Base-by-base conservation (phyloP, 2,329 filamentous ascomycete species). In the Boeremia lycopersici region DNA sequence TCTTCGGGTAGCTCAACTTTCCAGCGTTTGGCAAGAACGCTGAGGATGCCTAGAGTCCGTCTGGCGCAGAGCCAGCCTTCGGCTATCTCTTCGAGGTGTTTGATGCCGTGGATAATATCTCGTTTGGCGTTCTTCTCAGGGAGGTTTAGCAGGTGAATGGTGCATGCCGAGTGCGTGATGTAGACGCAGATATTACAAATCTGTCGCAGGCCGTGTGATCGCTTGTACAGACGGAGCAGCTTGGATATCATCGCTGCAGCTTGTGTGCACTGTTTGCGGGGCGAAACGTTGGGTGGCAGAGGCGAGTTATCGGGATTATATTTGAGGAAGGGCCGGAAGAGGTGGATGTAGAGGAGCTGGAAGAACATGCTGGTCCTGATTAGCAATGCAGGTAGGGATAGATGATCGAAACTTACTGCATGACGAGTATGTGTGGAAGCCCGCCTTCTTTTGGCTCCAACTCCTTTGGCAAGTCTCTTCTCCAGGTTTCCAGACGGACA, bases 101-200 rank as follows among this genome's bases (percentile, higher is more conserved):
- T 93, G 38, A 96, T 83, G 1, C 93, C 92, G 65, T 97, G 93
- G 4, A 90, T 89, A 36, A 99, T 90, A 73, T 98, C 93, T 64
- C 93, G 82, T 67, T 86, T 89, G 4, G 95, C 91, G 28, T 90
- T 95, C 77, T 95, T 96, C 64, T 97, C 93, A 0, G 93, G 93
- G 1, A 98, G 80, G 63, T 97, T 97, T 31, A 99, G 85, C 17
- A 99, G 79, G 68, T 98, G 95, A 34, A 98, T 96, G 0, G 92
- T 97, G 71, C 92, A 96, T 28, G 95, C 93, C 4, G 91, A 95
- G 73, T 98, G 93, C 0, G 90, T 84, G 76, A 98, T 97, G 74
- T 99, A 99, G 0, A 98, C 92, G 3, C 90, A 93, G 65, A 98
- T 91, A 69, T 98, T 98, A 77, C 91, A 96, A 30, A 99, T 96